These are phyloP conservation scores for Orobanche coerulescens DNA, from an alignment of 257 asterid species.

Conservation along the genomic window DNA sequence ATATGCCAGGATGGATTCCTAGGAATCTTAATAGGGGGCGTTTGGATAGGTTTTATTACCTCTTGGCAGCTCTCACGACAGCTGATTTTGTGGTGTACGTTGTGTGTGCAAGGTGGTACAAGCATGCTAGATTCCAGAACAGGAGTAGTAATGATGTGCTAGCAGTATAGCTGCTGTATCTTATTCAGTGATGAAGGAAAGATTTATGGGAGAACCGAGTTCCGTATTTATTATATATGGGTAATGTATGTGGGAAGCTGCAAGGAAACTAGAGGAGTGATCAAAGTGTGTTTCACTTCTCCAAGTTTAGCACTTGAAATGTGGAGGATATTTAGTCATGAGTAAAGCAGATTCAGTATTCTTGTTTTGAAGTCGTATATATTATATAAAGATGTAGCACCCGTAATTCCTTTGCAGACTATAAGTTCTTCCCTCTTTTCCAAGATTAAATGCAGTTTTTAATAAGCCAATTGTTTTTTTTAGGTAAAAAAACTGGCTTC, in stretches of 20 bases:
- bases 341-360: constrained; percentile 1
- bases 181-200: too few species aligned
- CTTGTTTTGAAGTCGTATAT: too few species aligned
- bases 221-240: too few species aligned
- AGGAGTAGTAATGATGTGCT: constrained; percentile 31
- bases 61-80: constrained; percentile 55
- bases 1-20: constrained; percentile 91
- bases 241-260: constrained; percentile 20
- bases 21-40: constrained; percentile 72
- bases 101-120: constrained; percentile 69
- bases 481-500: too few species aligned
- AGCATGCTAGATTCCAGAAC: constrained; percentile 59
- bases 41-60: constrained; percentile 68
- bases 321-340: too few species aligned
- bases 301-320: constrained; percentile 38
- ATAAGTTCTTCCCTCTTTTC: too few species aligned
- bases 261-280: constrained; percentile 39
- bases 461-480: too few species aligned
- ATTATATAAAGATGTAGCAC: too few species aligned
- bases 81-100: constrained; percentile 63
- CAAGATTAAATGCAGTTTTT: too few species aligned
- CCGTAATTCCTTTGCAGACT: too few species aligned
- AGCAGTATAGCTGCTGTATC: constrained; percentile 24
- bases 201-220: too few species aligned
- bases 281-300: constrained; percentile 15